Conservation (phyloP, 345 rosid genomes). For the Microcos paniculata region DNA sequence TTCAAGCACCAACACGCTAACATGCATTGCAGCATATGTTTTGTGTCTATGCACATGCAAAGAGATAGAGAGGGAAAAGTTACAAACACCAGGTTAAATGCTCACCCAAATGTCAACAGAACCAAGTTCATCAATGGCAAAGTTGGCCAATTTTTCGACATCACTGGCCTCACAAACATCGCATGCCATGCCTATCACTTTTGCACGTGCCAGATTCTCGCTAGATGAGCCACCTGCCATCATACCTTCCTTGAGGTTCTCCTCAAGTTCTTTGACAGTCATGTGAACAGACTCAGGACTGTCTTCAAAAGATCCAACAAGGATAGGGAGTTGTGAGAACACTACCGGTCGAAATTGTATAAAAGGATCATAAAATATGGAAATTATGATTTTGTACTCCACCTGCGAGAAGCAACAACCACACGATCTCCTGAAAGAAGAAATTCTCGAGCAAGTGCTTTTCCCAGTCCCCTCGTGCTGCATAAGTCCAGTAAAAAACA, state of each 20-base stretch:
- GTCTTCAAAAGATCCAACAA: slow-evolving; percentile 30
- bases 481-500: slow-evolving; percentile 27
- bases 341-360: background rate
- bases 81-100: background rate
- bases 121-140: slow-evolving; percentile 75
- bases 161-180: slow-evolving; percentile 77
- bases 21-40: background rate
- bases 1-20: background rate
- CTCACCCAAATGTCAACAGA: slow-evolving; percentile 88
- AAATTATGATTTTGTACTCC: background rate
- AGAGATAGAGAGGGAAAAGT: background rate
- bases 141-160: slow-evolving; percentile 65
- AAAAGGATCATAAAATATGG: background rate
- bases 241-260: slow-evolving; percentile 70
- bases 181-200: slow-evolving; percentile 83
- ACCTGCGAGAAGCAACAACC: slow-evolving; percentile 93
- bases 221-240: slow-evolving; percentile 40
- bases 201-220: slow-evolving; percentile 54
- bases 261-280: slow-evolving; percentile 81
- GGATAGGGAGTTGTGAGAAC: slow-evolving; percentile 15
- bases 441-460: slow-evolving; percentile 96
- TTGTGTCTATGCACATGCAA: background rate
- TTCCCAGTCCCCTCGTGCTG: slow-evolving; percentile 90
- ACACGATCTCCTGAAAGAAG: slow-evolving; percentile 93
- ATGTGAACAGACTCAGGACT: slow-evolving; percentile 72